Evolutionary conservation across 768 basidiomycete genomes (phyloP), one percentile per base, ranked within the genome.

Genomic region (Glaciozyma antarctica): DNA sequence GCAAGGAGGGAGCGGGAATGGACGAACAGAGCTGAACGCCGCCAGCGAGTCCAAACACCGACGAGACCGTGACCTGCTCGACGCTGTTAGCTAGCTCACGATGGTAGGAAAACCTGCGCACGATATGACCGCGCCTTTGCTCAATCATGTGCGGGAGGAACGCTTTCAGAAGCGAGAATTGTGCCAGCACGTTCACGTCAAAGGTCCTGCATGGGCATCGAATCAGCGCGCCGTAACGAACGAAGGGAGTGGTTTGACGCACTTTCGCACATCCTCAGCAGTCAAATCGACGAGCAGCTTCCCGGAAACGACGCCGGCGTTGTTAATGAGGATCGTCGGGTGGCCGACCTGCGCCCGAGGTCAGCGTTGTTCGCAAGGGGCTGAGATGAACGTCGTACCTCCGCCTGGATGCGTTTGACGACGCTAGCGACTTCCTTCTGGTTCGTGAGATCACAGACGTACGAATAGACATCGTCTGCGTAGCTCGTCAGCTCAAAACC

Each of bases 281-380:
- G 77, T 79, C 63, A 95, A 79, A 73, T 95, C 91, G 19, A 92
- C 77, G 34, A 98, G 78, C 3, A 85, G 77, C 73, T 93, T 95
- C 34, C 92, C 92, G 77, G 92, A 88, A 41, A 88, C 88, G 65
- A 94, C 85, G 24, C 93, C 94, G 0, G 93, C 94, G 74, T 94
- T 97, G 78, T 95, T 97, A 71, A 98, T 80, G 41, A 98, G 78
- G 52, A 95, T 82, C 0, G 94, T 97, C 5, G 69, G 65, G 17
- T 38, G n/a, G 12, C 69, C 69, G 43, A 70, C 52, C 69, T 70
- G 34, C 24, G 21, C 5, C 2, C 17, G n/a, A 28, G 51, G 5
- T 28, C 13, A 43, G 13, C 12, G 15, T 34, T 43, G 49, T 17
- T 3, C 41, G 30, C 7, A 10, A 3, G 53, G n/a, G 2, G n/a